Evolutionary conservation across 257 asterid genomes (phyloP).

Genomic region (Ballota nigra): DNA sequence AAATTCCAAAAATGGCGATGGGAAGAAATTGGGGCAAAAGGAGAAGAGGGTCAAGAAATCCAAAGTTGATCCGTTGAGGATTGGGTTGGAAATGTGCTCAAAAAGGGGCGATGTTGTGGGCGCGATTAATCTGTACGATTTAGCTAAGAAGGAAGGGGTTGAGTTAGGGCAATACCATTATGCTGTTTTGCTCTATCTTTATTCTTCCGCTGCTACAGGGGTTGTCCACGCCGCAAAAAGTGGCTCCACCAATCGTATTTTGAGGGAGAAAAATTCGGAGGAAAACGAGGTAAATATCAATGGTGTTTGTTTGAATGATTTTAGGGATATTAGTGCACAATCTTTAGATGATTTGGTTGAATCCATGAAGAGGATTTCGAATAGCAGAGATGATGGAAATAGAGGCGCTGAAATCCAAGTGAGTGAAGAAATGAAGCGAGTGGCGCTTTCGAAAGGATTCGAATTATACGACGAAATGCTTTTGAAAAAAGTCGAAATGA

Average conservation of each 20-base stretch:
- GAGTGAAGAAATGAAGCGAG: slow-evolving; percentile 51
- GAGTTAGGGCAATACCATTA: slow-evolving; percentile 65
- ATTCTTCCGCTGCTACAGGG: slow-evolving; percentile 88
- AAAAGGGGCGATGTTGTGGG: slow-evolving; percentile 68
- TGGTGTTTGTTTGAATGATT: slow-evolving; percentile 23
- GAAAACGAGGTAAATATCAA: slow-evolving; percentile 11
- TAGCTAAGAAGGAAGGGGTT: slow-evolving; percentile 56
- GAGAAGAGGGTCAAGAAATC: slow-evolving; percentile 43
- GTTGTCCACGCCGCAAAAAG: slow-evolving; percentile 81
- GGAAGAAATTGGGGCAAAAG: slow-evolving; percentile 27
- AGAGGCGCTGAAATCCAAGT: slow-evolving; percentile 42
- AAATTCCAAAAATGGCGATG: slow-evolving; percentile 13
- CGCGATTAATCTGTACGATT: slow-evolving; percentile 62
- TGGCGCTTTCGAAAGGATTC: slow-evolving; percentile 63
- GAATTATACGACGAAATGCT: slow-evolving; percentile 58
- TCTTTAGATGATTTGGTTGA: slow-evolving; percentile 55
- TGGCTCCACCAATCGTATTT: slow-evolving; percentile 51
- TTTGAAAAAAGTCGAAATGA: slow-evolving; percentile 58
- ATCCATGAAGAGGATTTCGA: slow-evolving; percentile 34
- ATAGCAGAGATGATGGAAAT: slow-evolving; percentile 15
- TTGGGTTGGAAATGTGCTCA: slow-evolving; percentile 76
- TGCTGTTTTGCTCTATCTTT: slow-evolving; percentile 77
- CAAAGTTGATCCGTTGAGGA: slow-evolving; percentile 49
- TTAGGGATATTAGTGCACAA: slow-evolving; percentile 22
- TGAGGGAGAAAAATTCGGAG: slow-evolving; percentile 28